These are phyloP conservation scores for Cupressus sempervirens DNA, from an alignment of 75 land plant species.

Conservation along the genomic window DNA sequence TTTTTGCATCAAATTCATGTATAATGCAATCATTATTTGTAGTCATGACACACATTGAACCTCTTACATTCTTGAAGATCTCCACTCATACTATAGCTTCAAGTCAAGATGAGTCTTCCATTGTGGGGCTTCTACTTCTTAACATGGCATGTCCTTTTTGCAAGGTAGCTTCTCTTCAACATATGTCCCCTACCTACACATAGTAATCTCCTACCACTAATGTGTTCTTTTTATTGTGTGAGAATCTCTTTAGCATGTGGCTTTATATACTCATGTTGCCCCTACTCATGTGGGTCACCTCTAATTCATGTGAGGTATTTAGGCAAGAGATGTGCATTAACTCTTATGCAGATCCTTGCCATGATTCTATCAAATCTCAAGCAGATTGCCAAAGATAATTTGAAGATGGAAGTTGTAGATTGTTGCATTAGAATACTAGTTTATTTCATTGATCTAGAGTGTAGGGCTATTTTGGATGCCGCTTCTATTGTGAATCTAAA, in stretches of 20 bases:
- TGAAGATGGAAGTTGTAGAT: conserved; percentile 38
- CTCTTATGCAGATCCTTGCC: conserved; percentile 44
- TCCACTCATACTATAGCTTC: no score
- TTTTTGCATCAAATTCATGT: conserved; percentile 76
- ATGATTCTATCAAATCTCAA: conserved; percentile 49
- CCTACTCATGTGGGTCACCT: conserved; percentile 34
- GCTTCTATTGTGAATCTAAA: conserved; percentile 42
- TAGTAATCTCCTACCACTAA: no score
- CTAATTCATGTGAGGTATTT: conserved; percentile 35
- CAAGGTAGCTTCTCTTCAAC: no score
- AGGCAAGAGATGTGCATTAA: conserved; percentile 22
- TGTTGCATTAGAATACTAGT: conserved; percentile 60
- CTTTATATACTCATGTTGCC: no score
- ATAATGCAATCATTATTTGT: conserved; percentile 88
- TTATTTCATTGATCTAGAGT: conserved; percentile 46
- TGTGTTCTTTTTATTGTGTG: no score
- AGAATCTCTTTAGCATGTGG: no score
- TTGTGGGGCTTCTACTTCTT: no score
- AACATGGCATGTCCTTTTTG: no score
- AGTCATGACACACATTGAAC: conserved; percentile 60
- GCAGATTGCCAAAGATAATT: conserved; percentile 43
- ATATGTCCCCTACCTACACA: no score
- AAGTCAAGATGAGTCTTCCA: no score
- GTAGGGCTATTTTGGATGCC: conserved; percentile 47
- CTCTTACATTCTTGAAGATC: no score